Conservation (phyloP, 495 filamentous ascomycete genomes). For the Bathelium albidoporum region DNA sequence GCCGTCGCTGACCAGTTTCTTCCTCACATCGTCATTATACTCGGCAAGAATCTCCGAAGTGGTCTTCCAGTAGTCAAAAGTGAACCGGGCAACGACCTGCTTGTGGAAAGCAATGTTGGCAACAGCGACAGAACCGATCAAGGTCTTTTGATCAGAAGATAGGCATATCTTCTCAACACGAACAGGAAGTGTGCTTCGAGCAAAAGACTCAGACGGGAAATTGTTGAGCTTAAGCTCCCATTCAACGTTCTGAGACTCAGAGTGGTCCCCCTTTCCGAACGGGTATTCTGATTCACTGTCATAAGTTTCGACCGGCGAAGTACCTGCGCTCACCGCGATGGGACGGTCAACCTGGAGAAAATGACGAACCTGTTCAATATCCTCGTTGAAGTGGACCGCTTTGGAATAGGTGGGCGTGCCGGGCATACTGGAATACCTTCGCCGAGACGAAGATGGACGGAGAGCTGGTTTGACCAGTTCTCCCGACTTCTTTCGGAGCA, state of each 20-base stretch:
- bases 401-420: conserved; percentile 93
- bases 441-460: conserved; percentile 59
- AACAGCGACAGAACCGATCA: conserved; percentile 74
- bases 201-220: conserved; percentile 61
- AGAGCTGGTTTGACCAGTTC: conserved; percentile 91
- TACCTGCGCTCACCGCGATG: conserved; percentile 84
- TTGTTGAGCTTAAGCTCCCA: conserved; percentile 82
- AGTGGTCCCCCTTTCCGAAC: conserved; percentile 51
- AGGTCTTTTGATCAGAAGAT: conserved; percentile 71
- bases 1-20: conserved; percentile 52
- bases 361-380: conserved; percentile 88
- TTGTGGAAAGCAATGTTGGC: conserved; percentile 90
- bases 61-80: conserved; percentile 95
- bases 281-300: conserved; percentile 80
- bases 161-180: conserved; percentile 75
- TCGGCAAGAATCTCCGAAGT: conserved; percentile 88
- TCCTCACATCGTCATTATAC: conserved; percentile 68
- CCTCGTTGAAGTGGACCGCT: conserved; percentile 89
- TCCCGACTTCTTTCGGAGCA: conserved; percentile 97
- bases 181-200: conserved; percentile 54
- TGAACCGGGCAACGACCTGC: conserved; percentile 78
- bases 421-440: conserved; percentile 90
- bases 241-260: conserved; percentile 43
- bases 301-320: conserved; percentile 84
- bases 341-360: conserved; percentile 89